Evolutionary conservation across 2,329 filamentous ascomycete genomes (phyloP).

Genomic region (Nemania diffusa): DNA sequence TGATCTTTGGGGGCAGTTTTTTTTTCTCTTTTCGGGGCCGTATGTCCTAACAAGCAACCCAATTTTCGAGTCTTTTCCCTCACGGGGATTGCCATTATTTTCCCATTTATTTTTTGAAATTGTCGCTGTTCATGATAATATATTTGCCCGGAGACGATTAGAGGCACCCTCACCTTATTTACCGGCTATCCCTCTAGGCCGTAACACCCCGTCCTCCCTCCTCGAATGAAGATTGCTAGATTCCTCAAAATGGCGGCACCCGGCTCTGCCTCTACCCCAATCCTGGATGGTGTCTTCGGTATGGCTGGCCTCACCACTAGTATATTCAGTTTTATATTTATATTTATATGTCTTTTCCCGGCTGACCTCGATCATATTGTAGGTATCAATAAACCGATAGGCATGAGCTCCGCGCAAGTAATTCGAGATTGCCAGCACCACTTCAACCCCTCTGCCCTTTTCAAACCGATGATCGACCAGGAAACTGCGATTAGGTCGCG

Average conservation of each 20-base stretch:
- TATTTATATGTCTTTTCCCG: conserved; percentile 1
- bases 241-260: conserved; percentile 64
- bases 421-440: conserved; percentile 86
- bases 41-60: too few species aligned
- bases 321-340: background rate
- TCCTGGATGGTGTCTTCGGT: conserved; percentile 70
- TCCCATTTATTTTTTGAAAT: background rate
- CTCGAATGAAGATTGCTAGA: conserved; percentile 49
- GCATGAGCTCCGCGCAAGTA: conserved; percentile 88
- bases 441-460: conserved; percentile 83
- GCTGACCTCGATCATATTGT: conserved; percentile 20
- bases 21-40: too few species aligned
- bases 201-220: conserved; percentile 14
- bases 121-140: background rate
- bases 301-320: conserved; percentile 47
- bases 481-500: conserved; percentile 66
- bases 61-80: background rate
- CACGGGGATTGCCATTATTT: background rate
- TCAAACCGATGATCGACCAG: conserved; percentile 78
- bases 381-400: conserved; percentile 85
- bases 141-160: background rate
- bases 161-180: background rate
- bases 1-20: too few species aligned
- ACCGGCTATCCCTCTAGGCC: background rate
- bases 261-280: conserved; percentile 48